A percentile compares a stretch with the other conserved stretches of the same genome.
phyloP scores from a whole-genome alignment of 2,329 filamentous ascomycete genomes.

The Clarireedia homoeocarpa region DNA sequence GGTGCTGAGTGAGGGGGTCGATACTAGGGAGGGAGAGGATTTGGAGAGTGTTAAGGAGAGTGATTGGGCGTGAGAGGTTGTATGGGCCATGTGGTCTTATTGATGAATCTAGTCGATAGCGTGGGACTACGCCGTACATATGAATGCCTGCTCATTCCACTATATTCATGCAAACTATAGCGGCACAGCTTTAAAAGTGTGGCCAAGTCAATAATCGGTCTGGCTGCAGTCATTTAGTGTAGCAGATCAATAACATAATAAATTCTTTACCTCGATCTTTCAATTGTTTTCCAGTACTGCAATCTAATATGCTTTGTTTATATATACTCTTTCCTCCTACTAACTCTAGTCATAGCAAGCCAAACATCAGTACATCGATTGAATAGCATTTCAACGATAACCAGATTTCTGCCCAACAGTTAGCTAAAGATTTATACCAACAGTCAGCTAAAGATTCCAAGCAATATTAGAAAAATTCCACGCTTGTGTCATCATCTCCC shows the following conservation, averaged over 20 bases:
- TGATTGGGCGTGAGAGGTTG: neutral
- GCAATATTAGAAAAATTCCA: neutral
- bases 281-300: neutral
- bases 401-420: neutral
- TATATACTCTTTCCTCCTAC: neutral
- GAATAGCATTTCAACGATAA: neutral
- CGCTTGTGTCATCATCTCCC: neutral
- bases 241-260: neutral
- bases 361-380: neutral
- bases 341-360: neutral
- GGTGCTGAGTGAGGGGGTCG: slow-evolving; percentile 41
- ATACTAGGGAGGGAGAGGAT: slow-evolving; percentile 45
- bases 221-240: neutral
- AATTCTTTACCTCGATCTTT: neutral
- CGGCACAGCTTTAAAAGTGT: neutral
- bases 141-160: too few species aligned
- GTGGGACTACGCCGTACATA: too few species aligned
- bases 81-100: too few species aligned
- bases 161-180: too few species aligned
- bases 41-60: slow-evolving; percentile 21
- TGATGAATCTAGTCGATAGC: too few species aligned
- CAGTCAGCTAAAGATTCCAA: neutral
- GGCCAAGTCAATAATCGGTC: neutral
- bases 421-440: neutral
- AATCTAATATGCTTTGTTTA: neutral